Evolutionary conservation across 371 early-diverging fungal genomes (phyloP).

Genomic region (Umbelopsis sp.): DNA sequence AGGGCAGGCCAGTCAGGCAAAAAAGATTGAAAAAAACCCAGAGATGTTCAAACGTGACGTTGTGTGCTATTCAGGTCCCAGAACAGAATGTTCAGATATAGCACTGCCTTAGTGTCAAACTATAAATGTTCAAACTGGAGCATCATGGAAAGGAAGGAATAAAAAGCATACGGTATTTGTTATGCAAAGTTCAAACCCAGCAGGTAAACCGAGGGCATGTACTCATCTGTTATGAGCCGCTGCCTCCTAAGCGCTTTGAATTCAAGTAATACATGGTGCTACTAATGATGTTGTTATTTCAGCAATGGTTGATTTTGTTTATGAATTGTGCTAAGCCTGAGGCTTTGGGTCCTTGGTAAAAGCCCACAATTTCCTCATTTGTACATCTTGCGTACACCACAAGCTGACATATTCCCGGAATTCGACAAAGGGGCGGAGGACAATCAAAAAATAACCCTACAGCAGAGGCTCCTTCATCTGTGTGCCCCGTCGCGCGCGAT

Average conservation of each 20-base stretch:
- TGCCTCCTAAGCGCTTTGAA: too few species aligned
- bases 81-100: neutral
- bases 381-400: neutral
- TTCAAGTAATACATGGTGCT: too few species aligned
- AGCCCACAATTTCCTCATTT: neutral
- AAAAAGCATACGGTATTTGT: too few species aligned
- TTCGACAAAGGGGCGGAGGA: conserved; percentile 13
- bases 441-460: conserved; percentile 18
- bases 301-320: too few species aligned
- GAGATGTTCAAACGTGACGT: too few species aligned
- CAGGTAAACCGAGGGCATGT: neutral
- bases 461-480: neutral
- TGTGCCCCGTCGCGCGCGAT: neutral
- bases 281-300: too few species aligned
- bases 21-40: too few species aligned
- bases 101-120: neutral
- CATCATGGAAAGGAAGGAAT: neutral
- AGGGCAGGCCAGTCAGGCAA: too few species aligned
- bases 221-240: too few species aligned
- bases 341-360: neutral
- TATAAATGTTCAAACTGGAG: neutral
- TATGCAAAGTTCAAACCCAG: neutral
- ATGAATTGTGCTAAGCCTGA: neutral
- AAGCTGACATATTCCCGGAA: conserved; percentile 11
- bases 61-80: neutral